Evolutionary conservation across 768 basidiomycete species (phyloP), one percentile per base, ranked within the genome.

Genomic region (Candolleomyces efflorescens): DNA sequence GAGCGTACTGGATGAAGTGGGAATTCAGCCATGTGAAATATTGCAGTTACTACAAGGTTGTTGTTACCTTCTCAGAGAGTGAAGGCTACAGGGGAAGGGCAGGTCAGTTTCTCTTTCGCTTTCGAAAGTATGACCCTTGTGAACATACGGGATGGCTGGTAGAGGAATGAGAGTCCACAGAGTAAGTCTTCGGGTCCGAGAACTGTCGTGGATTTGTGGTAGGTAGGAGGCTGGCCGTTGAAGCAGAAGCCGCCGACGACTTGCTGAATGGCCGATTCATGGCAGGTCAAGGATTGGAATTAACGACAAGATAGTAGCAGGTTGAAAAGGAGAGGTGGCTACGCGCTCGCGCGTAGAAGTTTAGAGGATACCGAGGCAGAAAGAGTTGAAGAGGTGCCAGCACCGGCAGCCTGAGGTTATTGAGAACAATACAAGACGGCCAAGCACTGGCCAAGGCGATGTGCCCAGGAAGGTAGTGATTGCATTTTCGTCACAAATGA

Each of bases 1-100:
- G 64, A 13, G 73, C 71, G 54, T 68, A 72, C 70, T 73, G 32
- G 32, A 46, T 13, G 50, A 39, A 22, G 13, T 23, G 22, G 43
- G n/a, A 23, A 6, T 20, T 38, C 22, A 27, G 26, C 47, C 3
- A 4, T 18, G 41, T 32, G n/a, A 12, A 20, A 22, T 1, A 56
- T 36, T 6, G 32, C 13, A 6, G 46, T 48, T 59, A 5, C 23
- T 15, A 13, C 17, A 20, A 38, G 55, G 17, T 26, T 18, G 23
- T 24, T 26, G 26, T 51, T 59, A 68, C 70, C 65, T 71, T 69
- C n/a, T 70, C 68, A n/a, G 66, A 59, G 27, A 70, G 60, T 26
- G 65, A 70, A n/a, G 53, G 27, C 60, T 62, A 11, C 32, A 11
- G 32, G 32, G 11, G 32, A n/a, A 36, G n/a, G 32, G 39, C 3